Percentiles rank a stretch among this genome's conserved stretches.
Evolutionary conservation across 768 basidiomycete species (phyloP).

Genomic region (Dioszegia crocea): DNA sequence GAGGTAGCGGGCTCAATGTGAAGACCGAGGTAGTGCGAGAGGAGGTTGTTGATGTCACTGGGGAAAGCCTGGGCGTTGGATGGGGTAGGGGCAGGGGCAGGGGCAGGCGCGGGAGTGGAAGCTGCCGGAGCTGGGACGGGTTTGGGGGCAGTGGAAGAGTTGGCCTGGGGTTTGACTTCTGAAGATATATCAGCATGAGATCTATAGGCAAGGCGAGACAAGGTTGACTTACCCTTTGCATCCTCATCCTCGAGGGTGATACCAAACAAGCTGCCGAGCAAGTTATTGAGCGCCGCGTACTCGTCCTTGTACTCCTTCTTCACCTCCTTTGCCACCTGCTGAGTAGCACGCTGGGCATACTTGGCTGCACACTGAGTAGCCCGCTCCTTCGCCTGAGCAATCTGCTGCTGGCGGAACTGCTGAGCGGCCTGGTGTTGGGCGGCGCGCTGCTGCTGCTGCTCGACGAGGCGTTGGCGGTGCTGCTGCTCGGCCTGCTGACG

Average conservation of each 20-base stretch:
- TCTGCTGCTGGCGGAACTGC: constrained; percentile 3
- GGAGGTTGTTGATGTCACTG: constrained; percentile 36
- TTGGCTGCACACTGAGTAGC: constrained; percentile 8
- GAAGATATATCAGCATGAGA: not conserved
- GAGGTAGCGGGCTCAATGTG: constrained; percentile 27
- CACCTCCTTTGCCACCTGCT: constrained; percentile 3
- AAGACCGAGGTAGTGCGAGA: constrained; percentile 40
- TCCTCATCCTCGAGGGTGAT: constrained; percentile 24
- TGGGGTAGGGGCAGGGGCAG: not conserved
- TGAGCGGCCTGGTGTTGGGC: constrained; percentile 2
- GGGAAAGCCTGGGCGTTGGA: constrained; percentile 13
- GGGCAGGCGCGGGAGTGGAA: constrained; percentile 3
- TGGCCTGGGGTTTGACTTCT: not conserved
- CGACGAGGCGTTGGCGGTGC: not conserved
- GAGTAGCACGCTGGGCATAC: not conserved
- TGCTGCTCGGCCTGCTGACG: not conserved
- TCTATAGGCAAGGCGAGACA: no score
- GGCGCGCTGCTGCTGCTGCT: not conserved
- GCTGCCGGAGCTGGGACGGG: constrained; percentile 7
- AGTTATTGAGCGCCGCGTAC: constrained; percentile 22
- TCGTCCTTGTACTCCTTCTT: constrained; percentile 11
- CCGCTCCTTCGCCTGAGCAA: constrained; percentile 5
- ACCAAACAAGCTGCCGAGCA: constrained; percentile 30
- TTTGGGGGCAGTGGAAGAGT: not conserved
- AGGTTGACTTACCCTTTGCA: not conserved